These are phyloP conservation scores for Amauroascus niger DNA, from an alignment of 2,329 filamentous ascomycete species.

Conservation along the genomic window DNA sequence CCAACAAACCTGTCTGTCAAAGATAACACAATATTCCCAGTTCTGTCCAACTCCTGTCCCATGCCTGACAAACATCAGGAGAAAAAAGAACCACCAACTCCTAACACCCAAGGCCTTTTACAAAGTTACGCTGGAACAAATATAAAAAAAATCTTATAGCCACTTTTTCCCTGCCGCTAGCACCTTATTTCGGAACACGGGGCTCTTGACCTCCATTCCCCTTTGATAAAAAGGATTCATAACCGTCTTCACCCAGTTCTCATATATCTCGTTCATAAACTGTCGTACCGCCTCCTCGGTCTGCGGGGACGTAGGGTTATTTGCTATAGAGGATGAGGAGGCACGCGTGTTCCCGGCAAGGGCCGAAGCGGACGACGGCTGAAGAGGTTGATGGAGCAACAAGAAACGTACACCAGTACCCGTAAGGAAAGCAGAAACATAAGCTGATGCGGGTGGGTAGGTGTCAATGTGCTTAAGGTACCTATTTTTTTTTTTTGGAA, in stretches of 20 bases:
- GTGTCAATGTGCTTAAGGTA: slow-evolving; percentile 95
- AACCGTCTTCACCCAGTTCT: slow-evolving; percentile 89
- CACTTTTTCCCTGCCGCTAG: slow-evolving; percentile 87
- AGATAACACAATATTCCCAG: neutral
- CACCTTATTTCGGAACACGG: slow-evolving; percentile 73
- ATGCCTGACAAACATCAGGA: neutral
- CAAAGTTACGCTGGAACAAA: neutral
- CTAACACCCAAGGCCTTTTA: neutral
- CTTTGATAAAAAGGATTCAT: slow-evolving; percentile 94
- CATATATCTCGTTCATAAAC: slow-evolving; percentile 93
- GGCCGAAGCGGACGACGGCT: slow-evolving; percentile 38
- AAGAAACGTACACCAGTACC: slow-evolving; percentile 89
- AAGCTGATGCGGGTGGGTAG: slow-evolving; percentile 74
- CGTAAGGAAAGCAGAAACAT: slow-evolving; percentile 90
- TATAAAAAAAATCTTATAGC: slow-evolving; percentile 45
- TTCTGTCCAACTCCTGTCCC: neutral
- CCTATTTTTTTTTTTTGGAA: too few relatives aligned
- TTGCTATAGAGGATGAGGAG: slow-evolving; percentile 60
- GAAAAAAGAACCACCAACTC: neutral
- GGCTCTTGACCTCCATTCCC: slow-evolving; percentile 76
- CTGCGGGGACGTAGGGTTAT: slow-evolving; percentile 77
- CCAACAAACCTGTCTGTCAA: neutral
- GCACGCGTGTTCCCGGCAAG: slow-evolving; percentile 27
- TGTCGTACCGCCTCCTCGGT: slow-evolving; percentile 92
- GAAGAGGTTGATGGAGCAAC: slow-evolving; percentile 72